Base-by-base conservation (phyloP, 306 rosid genomes). In the Quercus bicolor region DNA sequence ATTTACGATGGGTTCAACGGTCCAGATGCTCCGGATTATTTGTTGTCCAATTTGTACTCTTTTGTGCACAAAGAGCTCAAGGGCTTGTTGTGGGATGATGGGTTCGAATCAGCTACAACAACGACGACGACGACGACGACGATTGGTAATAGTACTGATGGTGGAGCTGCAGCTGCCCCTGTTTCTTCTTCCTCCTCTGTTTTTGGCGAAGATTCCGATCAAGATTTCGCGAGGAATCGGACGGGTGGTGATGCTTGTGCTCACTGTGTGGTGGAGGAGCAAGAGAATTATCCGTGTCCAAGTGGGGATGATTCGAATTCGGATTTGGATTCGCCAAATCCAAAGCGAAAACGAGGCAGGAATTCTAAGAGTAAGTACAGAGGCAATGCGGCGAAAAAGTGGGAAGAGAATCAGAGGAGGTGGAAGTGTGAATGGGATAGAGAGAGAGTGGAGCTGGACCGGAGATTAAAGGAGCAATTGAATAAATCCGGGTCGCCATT, bases 401-500 rank as follows among this genome's bases (percentile, higher is more conserved):
- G 94, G 85, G 98, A 91, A 77, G 99, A 96, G 89, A 96, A 84
- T 84, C 96, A 90, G 60, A 89, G 83, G 84, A 84, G 97, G 79
- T 96, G 99, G 99, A 90, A 86, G 85, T 93, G 97, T 52, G 98
- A 96, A 29, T 93, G 97, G 98, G 99, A 96, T 31, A 80, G 88
- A 20, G 99, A 91, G 45, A 88, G 98, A 75, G 34, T 91, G 29
- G 98, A 96, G 80, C 98, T 95, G 56, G 99, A 95, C 75, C 78
- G 93, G 81, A 88, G 87, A 68, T 82, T 95, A 73, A 92, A 90
- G 89, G 98, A 95, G 34, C 97, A 92, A 34, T 5, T 91, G 4
- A 85, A 68, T 71, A 87, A 86, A 75, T 89, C 94, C 7, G 89
- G 79, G 3, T 80, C 85, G 0, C 78, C 83, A 0, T 79, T 53